Percentiles rank a stretch among this genome's conserved stretches.
Evolutionary conservation across 2,329 filamentous ascomycete species (phyloP).

Genomic region (Ophiocordyceps unilateralis): DNA sequence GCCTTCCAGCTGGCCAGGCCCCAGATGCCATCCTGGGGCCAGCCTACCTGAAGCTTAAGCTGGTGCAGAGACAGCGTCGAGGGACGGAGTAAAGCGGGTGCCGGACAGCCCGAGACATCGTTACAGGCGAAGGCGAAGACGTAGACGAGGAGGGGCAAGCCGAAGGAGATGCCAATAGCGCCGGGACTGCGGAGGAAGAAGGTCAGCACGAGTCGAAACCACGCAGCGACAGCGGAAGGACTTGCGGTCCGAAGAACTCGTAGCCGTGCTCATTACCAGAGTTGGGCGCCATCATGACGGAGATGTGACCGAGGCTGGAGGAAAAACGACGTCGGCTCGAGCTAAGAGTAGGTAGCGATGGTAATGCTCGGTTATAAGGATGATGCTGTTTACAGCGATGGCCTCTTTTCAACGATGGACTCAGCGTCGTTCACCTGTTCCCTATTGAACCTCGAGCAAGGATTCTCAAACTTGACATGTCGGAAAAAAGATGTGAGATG

Average conservation of each 20-base stretch:
- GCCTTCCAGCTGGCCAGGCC: constrained; percentile 56
- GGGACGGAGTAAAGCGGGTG: constrained; percentile 61
- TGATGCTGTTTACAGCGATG: too few species aligned
- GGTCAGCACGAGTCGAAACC: background rate
- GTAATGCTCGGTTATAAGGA: too few species aligned
- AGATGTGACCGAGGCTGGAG: background rate
- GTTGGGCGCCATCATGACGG: constrained; percentile 11
- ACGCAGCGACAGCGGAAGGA: constrained; percentile 1
- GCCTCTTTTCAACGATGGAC: too few species aligned
- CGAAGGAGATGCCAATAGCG: constrained; percentile 60
- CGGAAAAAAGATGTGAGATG: too few species aligned
- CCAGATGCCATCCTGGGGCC: constrained; percentile 53
- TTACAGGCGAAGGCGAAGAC: constrained; percentile 76
- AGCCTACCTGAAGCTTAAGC: constrained; percentile 67
- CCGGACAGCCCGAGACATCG: constrained; percentile 79
- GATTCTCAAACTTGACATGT: too few species aligned
- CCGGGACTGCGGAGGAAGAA: constrained; percentile 41
- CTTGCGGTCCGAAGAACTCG: constrained; percentile 35
- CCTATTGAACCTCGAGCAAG: too few species aligned
- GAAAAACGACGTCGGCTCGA: background rate
- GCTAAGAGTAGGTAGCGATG: too few species aligned
- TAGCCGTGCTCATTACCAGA: constrained; percentile 23
- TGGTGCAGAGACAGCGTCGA: constrained; percentile 52
- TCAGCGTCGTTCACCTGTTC: too few species aligned
- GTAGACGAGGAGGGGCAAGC: constrained; percentile 65